Percentiles rank a stretch among this genome's conserved stretches.
Evolutionary conservation across 2,329 filamentous ascomycete species (phyloP).

Genomic region (Diplocarpon rosae): DNA sequence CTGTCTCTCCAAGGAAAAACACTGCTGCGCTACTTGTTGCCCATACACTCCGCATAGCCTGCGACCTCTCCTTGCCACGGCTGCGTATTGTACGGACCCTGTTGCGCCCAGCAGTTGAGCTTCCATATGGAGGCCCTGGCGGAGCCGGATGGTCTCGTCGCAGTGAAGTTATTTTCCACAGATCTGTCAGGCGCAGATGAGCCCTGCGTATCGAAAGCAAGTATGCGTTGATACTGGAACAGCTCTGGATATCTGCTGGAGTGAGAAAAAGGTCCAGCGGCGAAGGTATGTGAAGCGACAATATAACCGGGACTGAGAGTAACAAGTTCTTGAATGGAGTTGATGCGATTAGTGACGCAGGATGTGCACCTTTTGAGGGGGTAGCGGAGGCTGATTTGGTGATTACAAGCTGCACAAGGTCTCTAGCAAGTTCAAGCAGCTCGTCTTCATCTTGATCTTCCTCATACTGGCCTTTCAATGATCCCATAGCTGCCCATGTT

Average conservation of each 20-base stretch:
- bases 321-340: conserved; percentile 70
- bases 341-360: conserved; percentile 15
- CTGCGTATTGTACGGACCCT: conserved; percentile 51
- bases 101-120: conserved; percentile 46
- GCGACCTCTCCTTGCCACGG: conserved; percentile 50
- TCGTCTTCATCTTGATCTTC: conserved; percentile 71
- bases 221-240: conserved; percentile 80
- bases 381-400: conserved; percentile 35
- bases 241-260: conserved; percentile 62
- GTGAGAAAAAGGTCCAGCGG: conserved; percentile 84
- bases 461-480: conserved; percentile 55
- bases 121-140: conserved; percentile 51
- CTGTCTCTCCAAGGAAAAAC: conserved; percentile 81
- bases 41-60: conserved; percentile 73
- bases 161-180: conserved; percentile 78
- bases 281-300: conserved; percentile 62
- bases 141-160: conserved; percentile 68
- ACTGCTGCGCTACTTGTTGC: conserved; percentile 78
- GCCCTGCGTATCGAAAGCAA: conserved; percentile 76
- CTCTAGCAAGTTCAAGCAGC: conserved; percentile 69
- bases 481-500: conserved; percentile 71
- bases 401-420: conserved; percentile 58
- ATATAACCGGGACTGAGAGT: conserved; percentile 61
- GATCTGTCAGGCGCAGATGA: conserved; percentile 69
- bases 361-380: conserved; percentile 23